Conservation (phyloP, 179 eudicot species). For the Carnegiea gigantea region DNA sequence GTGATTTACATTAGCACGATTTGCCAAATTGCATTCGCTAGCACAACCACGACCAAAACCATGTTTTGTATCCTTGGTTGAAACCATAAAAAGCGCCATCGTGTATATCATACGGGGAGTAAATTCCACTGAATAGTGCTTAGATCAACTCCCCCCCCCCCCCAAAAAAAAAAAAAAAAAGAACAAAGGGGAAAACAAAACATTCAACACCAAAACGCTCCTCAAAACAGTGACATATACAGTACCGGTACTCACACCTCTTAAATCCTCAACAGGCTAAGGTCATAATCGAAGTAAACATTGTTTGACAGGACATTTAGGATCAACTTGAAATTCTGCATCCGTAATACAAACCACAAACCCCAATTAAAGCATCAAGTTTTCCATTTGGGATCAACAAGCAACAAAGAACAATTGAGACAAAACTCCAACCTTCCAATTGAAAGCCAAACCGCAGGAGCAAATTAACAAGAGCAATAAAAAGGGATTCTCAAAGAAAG, state of each 20-base stretch:
- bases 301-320: neutral
- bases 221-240: neutral
- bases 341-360: neutral
- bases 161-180: too few species aligned
- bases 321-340: neutral
- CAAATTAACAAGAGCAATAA: neutral
- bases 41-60: too few species aligned
- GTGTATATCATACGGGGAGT: too few species aligned
- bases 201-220: neutral
- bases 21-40: too few species aligned
- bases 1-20: too few species aligned
- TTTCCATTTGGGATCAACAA: neutral
- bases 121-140: too few species aligned
- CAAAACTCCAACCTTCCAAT: neutral
- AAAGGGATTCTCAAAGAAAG: neutral
- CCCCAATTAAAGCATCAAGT: neutral
- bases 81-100: too few species aligned
- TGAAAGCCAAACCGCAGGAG: too few species aligned
- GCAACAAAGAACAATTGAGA: neutral
- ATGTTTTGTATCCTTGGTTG: too few species aligned
- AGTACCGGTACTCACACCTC: neutral
- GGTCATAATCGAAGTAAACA: neutral
- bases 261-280: neutral
- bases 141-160: too few species aligned
- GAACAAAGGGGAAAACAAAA: neutral